Evolutionary conservation across 2,329 filamentous ascomycete genomes (phyloP), one percentile per base, ranked within the genome.

Genomic region (Fusarium sp.): DNA sequence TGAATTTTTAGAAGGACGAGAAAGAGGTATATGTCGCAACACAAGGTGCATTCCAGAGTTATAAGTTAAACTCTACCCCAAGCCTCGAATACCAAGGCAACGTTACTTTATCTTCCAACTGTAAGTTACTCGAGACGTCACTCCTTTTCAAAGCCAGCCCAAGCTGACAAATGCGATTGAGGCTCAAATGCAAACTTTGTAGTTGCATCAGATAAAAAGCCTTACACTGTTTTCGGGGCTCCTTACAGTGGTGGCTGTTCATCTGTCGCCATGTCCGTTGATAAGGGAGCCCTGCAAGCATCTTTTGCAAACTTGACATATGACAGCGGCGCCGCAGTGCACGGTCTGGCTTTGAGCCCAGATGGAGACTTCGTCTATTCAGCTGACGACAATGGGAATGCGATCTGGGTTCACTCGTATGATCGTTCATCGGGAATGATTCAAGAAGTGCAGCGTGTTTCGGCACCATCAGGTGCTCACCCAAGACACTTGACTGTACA

Each of bases 311-410:
- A 56, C 37, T 55, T 59, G 1, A 52, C n/a, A n/a, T 66, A 66
- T 31, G n/a, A 41, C 8, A 59, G 43, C 16, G 20, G 33, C 5
- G 33, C 43, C 8, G 63, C 59, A 8, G 44, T 63, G 29, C 63
- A 66, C 44, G 63, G 63, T 3, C 44, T 47, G 9, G 39, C 59
- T 6, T 29, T 66, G 31, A 66, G 63, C 37, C 46, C 46, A 8
- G 21, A 50, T 15, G 31, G 37, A 18, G 46, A 63, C 16, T 66
- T 66, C 39, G 39, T 66, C 18, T 66, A 66, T 23, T 66, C 63
- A 10, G 63, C 59, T 9, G 63, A 66, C 5, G 63, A 66, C 18
- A 66, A 59, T 44, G 63, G 63, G 6, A 63, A 66, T 23, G 63
- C 59, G 13, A 39, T 66, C 21, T 66, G 63, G 63, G 59, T 63